These are phyloP conservation scores for Coprinopsis sp. DNA, from an alignment of 768 basidiomycete species.

Conservation along the genomic window DNA sequence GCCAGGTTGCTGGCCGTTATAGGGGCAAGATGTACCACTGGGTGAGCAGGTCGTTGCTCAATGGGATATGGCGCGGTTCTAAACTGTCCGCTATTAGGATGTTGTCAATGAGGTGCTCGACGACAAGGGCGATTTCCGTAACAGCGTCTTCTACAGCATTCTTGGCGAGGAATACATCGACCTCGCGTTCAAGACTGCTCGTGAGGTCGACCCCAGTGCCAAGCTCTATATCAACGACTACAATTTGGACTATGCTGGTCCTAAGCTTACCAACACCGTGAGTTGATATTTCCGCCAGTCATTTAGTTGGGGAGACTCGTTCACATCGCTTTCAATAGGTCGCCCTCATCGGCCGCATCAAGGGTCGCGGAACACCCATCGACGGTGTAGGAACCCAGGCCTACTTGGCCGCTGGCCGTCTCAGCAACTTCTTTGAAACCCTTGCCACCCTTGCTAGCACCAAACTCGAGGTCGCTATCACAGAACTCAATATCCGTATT, in stretches of 20 bases:
- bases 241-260: slow-evolving; percentile 35
- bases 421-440: slow-evolving; percentile 46
- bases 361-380: slow-evolving; percentile 45
- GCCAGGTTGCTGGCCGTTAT: slow-evolving; percentile 32
- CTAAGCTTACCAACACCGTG: slow-evolving; percentile 7
- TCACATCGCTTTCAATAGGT: slow-evolving; percentile 17
- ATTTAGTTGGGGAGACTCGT: background rate
- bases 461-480: slow-evolving; percentile 64
- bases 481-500: slow-evolving; percentile 65
- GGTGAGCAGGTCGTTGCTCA: no score
- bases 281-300: background rate
- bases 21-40: slow-evolving; percentile 34
- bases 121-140: slow-evolving; percentile 36
- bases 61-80: no score
- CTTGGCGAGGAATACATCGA: slow-evolving; percentile 39
- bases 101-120: slow-evolving; percentile 34
- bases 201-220: slow-evolving; percentile 37
- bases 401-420: slow-evolving; percentile 55
- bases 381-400: slow-evolving; percentile 60
- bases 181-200: slow-evolving; percentile 42
- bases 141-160: slow-evolving; percentile 36
- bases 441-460: slow-evolving; percentile 51
- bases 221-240: slow-evolving; percentile 44
- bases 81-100: no score
- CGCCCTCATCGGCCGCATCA: slow-evolving; percentile 44